Base-by-base conservation (phyloP, 352 stramenopile species). In the Aphanomyces invadans region DNA sequence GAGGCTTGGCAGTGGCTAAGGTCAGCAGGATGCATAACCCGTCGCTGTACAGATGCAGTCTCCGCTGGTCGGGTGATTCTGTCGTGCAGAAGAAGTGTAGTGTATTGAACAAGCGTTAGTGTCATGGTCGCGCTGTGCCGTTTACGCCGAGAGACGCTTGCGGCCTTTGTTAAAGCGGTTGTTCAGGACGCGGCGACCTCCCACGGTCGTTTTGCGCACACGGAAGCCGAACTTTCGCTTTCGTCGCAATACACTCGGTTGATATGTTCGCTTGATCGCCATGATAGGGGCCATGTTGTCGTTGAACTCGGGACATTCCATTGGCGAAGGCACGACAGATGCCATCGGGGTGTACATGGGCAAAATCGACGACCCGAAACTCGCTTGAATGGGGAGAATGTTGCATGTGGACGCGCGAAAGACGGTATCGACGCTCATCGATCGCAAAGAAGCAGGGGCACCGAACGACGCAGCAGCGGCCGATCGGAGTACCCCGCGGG, bases 151-250 rank as follows among this genome's bases (percentile, higher is more conserved):
- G 81, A 91, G 88, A 70, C 85, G 83, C 85, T 83, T 90, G 70
- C 85, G 77, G 53, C 80, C 79, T 76, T 92, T 93, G 69, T 86
- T 75, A 67, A 85, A 90, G 49, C 85, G 85, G 65, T 84, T 84
- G 67, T 83, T 92, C 39, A 93, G 74, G 56, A 83, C 65, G 70
- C 90, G 91, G 68, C 85, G 83, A 54, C 85, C 85, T 44, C 83
- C 79, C 57, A 91, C 81, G 54, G 83, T 87, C 70, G 87, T 69
- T 21, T 83, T 80, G 55, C 85, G 85, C 57, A 83, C 79, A 39
- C 82, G 82, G 77, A 93, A 93, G 62, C 85, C 85, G 69, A 92
- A 84, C 73, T 93, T 93, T 57, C 85, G 78, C 76, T 93, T 93
- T 62, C 85, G 85, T 42, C 85, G 85, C 72, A 93, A 70, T 36